Conservation (phyloP, 306 rosid species). For the Rosa persica region DNA sequence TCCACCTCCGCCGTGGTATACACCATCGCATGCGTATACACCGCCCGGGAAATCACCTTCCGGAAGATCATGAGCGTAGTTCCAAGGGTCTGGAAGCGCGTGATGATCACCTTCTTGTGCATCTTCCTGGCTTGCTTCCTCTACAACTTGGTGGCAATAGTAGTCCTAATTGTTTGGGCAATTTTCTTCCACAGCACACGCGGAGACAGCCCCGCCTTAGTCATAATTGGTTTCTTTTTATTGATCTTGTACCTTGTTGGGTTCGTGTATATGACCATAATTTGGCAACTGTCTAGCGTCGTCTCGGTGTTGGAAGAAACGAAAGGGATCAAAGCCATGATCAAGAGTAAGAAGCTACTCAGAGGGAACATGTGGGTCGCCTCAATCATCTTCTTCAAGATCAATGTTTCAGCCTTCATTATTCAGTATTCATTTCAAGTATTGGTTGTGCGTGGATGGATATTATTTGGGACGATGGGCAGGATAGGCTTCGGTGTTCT, state of each 20-base stretch:
- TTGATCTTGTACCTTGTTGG: conserved; percentile 35
- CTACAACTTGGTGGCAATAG: conserved; percentile 25
- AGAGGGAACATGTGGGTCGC: conserved; percentile 60
- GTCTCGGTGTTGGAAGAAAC: conserved; percentile 67
- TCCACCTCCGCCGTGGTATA: conserved; percentile 75
- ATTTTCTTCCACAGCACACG: no score
- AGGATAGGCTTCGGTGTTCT: conserved; percentile 43
- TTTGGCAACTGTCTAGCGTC: conserved; percentile 77
- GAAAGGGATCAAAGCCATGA: conserved; percentile 66
- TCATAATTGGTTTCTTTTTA: not conserved
- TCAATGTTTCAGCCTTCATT: not conserved
- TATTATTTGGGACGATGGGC: not conserved
- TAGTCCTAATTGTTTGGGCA: conserved; percentile 3
- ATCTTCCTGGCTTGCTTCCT: conserved; percentile 34
- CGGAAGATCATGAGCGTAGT: conserved; percentile 50
- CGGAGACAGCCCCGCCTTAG: no score
- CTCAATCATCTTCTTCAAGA: conserved; percentile 16
- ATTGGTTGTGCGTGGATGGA: conserved; percentile 42
- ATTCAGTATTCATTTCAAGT: conserved; percentile 32
- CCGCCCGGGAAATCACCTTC: conserved; percentile 42
- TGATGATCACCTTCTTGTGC: conserved; percentile 58
- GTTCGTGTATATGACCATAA: conserved; percentile 42
- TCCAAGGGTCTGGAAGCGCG: conserved; percentile 68
- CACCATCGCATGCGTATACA: conserved; percentile 62
- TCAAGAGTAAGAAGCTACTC: conserved; percentile 51